Conservation (phyloP, 1,139 yeast species). For the Taphrina deformans region DNA sequence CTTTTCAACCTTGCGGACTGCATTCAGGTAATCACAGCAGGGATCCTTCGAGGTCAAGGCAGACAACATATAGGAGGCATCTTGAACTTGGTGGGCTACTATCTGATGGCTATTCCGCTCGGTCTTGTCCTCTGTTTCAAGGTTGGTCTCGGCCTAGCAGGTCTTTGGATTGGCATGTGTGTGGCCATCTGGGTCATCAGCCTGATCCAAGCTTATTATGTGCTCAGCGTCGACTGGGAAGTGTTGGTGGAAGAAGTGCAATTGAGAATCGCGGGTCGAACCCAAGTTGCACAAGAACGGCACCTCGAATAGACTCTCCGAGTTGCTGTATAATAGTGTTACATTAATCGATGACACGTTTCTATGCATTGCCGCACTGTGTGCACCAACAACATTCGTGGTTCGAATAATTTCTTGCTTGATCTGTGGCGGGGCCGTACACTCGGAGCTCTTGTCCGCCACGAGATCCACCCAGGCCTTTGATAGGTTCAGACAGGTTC, state of each 20-base stretch:
- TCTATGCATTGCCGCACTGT: no score
- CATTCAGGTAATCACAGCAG: conserved; percentile 77
- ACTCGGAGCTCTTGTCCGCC: not conserved
- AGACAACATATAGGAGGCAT: conserved; percentile 78
- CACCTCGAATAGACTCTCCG: conserved; percentile 6
- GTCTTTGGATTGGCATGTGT: conserved; percentile 85
- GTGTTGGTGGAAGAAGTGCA: conserved; percentile 52
- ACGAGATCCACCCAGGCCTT: not conserved
- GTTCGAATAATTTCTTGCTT: no score
- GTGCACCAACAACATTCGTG: no score
- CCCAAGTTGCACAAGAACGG: conserved; percentile 13
- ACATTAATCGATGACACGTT: no score
- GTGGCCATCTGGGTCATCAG: conserved; percentile 54
- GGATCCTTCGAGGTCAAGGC: conserved; percentile 82
- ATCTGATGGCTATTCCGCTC: conserved; percentile 66
- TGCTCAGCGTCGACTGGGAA: conserved; percentile 59
- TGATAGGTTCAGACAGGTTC: no score
- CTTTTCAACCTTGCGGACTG: conserved; percentile 74
- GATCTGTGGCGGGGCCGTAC: not conserved
- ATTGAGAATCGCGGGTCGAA: conserved; percentile 12
- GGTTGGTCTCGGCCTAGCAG: conserved; percentile 56
- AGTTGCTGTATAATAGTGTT: no score
- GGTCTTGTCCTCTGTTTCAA: conserved; percentile 63
- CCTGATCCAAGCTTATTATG: conserved; percentile 54
- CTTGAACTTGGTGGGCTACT: conserved; percentile 71